phyloP scores from a whole-genome alignment of 2,329 filamentous ascomycete species.

The Alternaria infectoria region DNA sequence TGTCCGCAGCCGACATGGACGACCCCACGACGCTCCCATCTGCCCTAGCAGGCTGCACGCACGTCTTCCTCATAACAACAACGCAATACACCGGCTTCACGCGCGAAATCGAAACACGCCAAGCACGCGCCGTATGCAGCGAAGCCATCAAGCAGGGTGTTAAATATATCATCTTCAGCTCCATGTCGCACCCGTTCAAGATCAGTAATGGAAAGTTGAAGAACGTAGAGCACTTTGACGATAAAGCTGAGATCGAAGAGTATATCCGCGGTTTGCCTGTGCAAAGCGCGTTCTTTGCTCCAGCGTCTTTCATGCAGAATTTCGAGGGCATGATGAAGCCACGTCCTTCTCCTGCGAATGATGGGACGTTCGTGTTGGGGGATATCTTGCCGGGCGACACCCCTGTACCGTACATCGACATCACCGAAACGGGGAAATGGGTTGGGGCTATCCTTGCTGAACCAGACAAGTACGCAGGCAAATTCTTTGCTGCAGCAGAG shows the following conservation, averaged over 20 bases:
- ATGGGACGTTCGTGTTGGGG: slow-evolving; percentile 36
- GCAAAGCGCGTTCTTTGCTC: slow-evolving; percentile 60
- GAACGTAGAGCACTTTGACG: slow-evolving; percentile 60
- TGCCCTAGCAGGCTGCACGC: slow-evolving; percentile 29
- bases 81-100: slow-evolving; percentile 32
- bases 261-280: slow-evolving; percentile 60
- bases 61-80: slow-evolving; percentile 41
- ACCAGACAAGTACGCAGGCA: slow-evolving; percentile 53
- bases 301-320: slow-evolving; percentile 64
- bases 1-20: slow-evolving; percentile 61
- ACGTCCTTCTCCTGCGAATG: slow-evolving; percentile 12
- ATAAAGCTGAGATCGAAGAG: slow-evolving; percentile 62
- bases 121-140: slow-evolving; percentile 33
- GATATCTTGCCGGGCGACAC: slow-evolving; percentile 18
- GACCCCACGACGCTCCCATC: slow-evolving; percentile 29
- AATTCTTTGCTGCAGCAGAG: slow-evolving; percentile 54
- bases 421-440: slow-evolving; percentile 55
- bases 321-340: slow-evolving; percentile 19
- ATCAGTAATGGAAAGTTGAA: slow-evolving; percentile 44
- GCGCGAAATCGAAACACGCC: slow-evolving; percentile 31
- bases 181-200: slow-evolving; percentile 32
- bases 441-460: slow-evolving; percentile 52
- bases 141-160: slow-evolving; percentile 45
- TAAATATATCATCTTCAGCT: slow-evolving; percentile 50
- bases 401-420: slow-evolving; percentile 54